Percentiles rank a stretch among this genome's conserved stretches.
phyloP scores from a whole-genome alignment of 345 rosid species.

The Aquilaria sinensis region DNA sequence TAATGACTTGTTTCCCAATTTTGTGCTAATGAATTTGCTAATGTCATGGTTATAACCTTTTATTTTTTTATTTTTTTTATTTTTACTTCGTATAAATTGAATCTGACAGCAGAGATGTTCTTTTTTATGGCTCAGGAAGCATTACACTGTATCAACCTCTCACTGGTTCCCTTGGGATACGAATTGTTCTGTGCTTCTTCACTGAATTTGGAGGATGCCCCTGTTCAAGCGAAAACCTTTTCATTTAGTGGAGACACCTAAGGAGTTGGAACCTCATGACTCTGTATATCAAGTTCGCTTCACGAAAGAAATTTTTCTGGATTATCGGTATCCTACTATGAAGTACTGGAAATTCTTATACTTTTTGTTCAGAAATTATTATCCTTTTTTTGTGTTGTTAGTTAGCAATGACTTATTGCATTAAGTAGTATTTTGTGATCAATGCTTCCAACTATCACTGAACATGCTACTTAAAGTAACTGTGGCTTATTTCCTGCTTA shows the following conservation, averaged over 20 bases:
- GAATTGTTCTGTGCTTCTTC: conserved; percentile 8
- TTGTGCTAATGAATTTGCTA: no score
- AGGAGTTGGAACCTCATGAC: conserved; percentile 62
- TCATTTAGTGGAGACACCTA: conserved; percentile 51
- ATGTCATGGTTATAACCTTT: no score
- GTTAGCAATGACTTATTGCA: not conserved
- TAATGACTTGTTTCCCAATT: no score
- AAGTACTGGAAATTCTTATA: not conserved
- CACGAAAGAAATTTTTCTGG: conserved; percentile 82
- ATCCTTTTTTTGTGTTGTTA: conserved; percentile 1
- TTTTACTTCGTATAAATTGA: no score
- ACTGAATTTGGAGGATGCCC: conserved; percentile 52
- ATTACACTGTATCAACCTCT: no score
- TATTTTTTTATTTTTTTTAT: no score
- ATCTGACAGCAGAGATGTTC: no score
- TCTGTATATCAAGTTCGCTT: conserved; percentile 87
- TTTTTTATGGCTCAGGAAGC: no score
- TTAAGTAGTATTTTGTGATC: conserved; percentile 2
- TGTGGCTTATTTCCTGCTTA: conserved; percentile 11
- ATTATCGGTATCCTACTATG: conserved; percentile 77
- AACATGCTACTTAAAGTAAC: not conserved
- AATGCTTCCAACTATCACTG: not conserved
- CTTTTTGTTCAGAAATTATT: conserved; percentile 5
- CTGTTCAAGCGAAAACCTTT: conserved; percentile 67
- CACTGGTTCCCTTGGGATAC: no score